Base-by-base conservation (phyloP, 257 asterid genomes). In the Fraxinus cuspidata region DNA sequence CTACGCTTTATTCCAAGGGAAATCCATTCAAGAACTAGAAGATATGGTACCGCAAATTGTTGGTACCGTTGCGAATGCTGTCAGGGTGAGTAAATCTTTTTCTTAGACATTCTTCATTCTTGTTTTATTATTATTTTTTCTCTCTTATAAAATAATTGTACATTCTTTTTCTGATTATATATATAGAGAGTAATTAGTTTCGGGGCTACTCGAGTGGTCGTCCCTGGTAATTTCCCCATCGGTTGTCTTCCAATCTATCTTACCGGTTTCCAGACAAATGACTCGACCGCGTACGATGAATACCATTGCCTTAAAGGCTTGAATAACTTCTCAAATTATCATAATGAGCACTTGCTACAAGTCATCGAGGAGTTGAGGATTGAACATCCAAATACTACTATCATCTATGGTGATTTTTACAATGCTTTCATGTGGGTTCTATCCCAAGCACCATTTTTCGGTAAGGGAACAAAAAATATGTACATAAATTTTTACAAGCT, bases 181-280 rank as follows among this genome's bases (percentile, higher is more conserved):
- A 13, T 71, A 47, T 38, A 70, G 82, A 83, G 35, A 67, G 82
- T 73, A 18, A 77, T 74, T 8, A 0, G 63, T 0, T 76, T 73
- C 25, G 84, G 84, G 10, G 82, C 80, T 2, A 70, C 13, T 12
- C 74, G 60, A 63, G 31, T 83, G 2, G 74, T 83, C 38, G 80
- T 80, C 10, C 82, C 86, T 0, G 82, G 82, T 0, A 83, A 74
- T 65, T 73, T 83, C 13, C 82, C 86, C 0, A 80, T 83, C 1
- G 82, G 84, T 0, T 83, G 82, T 65, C 51, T 80, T 16, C 86
- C 86, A 44, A 75, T 76, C 8, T 53, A 79, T 18, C 71, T 72
- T 16, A 70, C 80, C 5, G 56, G 35, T 0, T 80, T 73, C 15
- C 23, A 25, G 4, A 73, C 68, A 9, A 70, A 51, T 28, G 13